Evolutionary conservation across 805 yeast genomes (phyloP).

Genomic region (Sugiyamaella marilandica): DNA sequence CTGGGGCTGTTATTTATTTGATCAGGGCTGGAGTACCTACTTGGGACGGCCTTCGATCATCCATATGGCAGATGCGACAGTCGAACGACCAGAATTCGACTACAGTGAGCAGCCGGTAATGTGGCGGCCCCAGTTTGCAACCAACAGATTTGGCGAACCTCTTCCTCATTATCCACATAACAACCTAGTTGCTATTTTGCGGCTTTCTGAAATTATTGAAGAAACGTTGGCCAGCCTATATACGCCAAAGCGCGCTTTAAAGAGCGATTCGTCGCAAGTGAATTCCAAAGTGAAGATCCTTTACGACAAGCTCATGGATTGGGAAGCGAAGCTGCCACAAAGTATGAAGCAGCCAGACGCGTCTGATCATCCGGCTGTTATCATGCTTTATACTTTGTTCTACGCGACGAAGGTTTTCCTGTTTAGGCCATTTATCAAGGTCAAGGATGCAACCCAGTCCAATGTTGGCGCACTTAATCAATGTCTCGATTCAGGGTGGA

Average conservation of each 20-base stretch:
- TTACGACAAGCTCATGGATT: slow-evolving; percentile 10
- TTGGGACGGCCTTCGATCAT: slow-evolving; percentile 20
- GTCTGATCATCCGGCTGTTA: slow-evolving; percentile 13
- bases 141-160: slow-evolving; percentile 1
- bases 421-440: slow-evolving; percentile 15
- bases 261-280: slow-evolving; percentile 5
- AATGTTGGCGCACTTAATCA: slow-evolving; percentile 5
- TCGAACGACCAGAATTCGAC: slow-evolving; percentile 9
- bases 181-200: slow-evolving; percentile 17
- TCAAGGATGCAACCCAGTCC: slow-evolving; percentile 4
- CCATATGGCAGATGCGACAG: slow-evolving; percentile 16
- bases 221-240: slow-evolving; percentile 14
- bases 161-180: slow-evolving; percentile 16
- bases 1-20: slow-evolving; percentile 23
- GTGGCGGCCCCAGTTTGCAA: slow-evolving; percentile 18
- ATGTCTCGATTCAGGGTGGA: slow-evolving; percentile 10
- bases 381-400: slow-evolving; percentile 16
- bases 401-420: slow-evolving; percentile 18
- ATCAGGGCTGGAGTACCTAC: slow-evolving; percentile 21
- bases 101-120: slow-evolving; percentile 15
- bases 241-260: slow-evolving; percentile 10
- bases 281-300: slow-evolving; percentile 8
- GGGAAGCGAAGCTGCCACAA: slow-evolving; percentile 15
- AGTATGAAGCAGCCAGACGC: slow-evolving; percentile 7
- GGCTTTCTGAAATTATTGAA: slow-evolving; percentile 18